Conservation (phyloP, 441 rosid genomes). For the Eruca vesicaria region DNA sequence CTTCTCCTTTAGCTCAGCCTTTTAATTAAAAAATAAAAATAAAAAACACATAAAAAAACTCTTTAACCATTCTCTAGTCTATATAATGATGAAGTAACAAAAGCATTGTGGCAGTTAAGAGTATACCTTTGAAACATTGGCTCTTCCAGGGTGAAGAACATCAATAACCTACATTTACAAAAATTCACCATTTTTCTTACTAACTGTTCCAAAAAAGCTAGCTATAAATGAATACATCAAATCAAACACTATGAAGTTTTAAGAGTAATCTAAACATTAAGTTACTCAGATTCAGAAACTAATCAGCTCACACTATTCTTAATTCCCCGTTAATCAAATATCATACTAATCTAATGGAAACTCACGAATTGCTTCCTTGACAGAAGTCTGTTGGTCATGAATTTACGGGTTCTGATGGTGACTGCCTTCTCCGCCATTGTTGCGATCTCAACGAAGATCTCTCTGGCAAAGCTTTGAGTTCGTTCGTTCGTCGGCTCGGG, state of each 20-base stretch:
- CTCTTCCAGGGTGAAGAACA: constrained; percentile 83
- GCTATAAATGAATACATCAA: neutral
- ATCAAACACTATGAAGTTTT: neutral
- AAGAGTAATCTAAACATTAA: neutral
- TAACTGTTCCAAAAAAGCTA: neutral
- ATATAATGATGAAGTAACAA: neutral
- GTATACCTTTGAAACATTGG: constrained; percentile 81
- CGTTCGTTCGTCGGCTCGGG: constrained; percentile 20
- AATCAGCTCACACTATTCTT: neutral
- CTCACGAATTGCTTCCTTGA: constrained; percentile 85
- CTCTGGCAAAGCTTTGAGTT: constrained; percentile 5
- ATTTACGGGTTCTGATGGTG: constrained; percentile 70
- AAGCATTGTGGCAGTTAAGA: neutral
- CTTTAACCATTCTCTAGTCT: too few species aligned
- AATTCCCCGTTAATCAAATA: neutral
- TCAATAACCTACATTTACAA: constrained; percentile 58
- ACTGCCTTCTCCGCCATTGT: constrained; percentile 82
- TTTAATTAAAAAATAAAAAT: neutral
- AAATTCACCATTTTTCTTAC: neutral
- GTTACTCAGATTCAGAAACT: neutral
- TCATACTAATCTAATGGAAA: neutral
- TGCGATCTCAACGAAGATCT: constrained; percentile 16
- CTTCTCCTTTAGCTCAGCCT: constrained; percentile 92
- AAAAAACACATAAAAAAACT: neutral
- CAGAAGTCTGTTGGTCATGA: constrained; percentile 85